Percentiles rank a stretch among this genome's conserved stretches.
These are phyloP conservation scores for Pseudogymnoascus sp. DNA, from an alignment of 2,329 filamentous ascomycete species.

Conservation along the genomic window DNA sequence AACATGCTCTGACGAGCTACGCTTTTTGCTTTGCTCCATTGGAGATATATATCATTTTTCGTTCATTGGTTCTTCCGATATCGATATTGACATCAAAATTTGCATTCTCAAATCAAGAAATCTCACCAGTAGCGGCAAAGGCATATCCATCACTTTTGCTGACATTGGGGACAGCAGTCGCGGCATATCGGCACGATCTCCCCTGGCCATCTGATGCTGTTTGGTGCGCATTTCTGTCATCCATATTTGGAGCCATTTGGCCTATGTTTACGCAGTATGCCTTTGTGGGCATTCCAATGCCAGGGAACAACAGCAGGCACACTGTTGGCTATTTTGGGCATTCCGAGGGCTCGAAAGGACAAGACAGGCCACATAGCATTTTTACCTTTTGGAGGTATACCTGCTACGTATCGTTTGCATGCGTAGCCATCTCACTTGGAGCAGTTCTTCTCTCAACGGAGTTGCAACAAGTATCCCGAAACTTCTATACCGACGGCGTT, in stretches of 20 bases:
- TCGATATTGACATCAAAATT: neutral
- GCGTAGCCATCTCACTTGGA: neutral
- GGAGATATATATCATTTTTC: neutral
- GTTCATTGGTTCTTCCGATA: neutral
- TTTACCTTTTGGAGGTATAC: neutral
- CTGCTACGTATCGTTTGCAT: neutral
- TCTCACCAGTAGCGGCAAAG: neutral
- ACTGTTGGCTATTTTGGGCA: neutral
- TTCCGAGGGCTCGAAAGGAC: neutral
- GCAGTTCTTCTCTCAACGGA: neutral
- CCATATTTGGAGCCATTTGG: neutral
- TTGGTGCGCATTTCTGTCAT: neutral
- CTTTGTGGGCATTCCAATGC: neutral
- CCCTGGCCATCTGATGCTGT: neutral
- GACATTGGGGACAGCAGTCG: neutral
- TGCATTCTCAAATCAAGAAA: neutral
- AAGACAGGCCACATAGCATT: neutral
- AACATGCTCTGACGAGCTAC: constrained; percentile 2
- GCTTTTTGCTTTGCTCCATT: neutral
- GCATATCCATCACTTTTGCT: neutral
- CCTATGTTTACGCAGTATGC: neutral
- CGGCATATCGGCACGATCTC: neutral
- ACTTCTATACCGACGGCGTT: neutral
- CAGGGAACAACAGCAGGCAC: neutral
- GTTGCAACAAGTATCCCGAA: neutral